phyloP scores from a whole-genome alignment of 495 filamentous ascomycete genomes.

The Letharia lupina region DNA sequence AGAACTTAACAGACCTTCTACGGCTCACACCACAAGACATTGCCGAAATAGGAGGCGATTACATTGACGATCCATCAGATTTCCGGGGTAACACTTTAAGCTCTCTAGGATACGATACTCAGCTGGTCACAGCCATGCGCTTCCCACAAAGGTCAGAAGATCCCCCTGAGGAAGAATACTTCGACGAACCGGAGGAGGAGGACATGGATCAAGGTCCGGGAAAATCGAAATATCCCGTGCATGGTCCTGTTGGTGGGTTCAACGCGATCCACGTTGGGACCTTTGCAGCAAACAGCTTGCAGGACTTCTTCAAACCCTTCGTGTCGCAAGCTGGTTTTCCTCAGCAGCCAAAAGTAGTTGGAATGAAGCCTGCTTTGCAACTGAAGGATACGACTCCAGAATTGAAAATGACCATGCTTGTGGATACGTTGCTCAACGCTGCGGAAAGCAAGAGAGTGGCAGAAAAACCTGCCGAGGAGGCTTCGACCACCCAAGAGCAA shows the following conservation, averaged over 20 bases:
- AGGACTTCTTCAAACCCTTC: constrained; percentile 15
- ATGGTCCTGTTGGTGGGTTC: constrained; percentile 5
- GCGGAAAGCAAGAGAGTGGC: constrained; percentile 25
- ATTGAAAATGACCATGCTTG: constrained; percentile 28
- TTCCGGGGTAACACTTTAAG: constrained; percentile 36
- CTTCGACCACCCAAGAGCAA: background rate
- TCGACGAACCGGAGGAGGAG: constrained; percentile 33
- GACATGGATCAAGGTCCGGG: constrained; percentile 17
- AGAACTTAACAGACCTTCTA: constrained; percentile 65
- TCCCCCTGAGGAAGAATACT: constrained; percentile 35
- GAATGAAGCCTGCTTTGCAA: constrained; percentile 6
- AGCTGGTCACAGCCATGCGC: constrained; percentile 25
- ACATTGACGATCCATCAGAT: constrained; percentile 53
- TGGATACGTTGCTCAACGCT: constrained; percentile 30
- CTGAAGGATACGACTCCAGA: constrained; percentile 27
- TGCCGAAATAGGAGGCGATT: constrained; percentile 65
- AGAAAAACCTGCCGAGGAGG: background rate
- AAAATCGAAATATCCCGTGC: background rate
- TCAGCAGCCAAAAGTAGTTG: background rate
- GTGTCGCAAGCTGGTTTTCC: constrained; percentile 1
- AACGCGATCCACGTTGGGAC: constrained; percentile 9
- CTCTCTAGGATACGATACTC: constrained; percentile 62
- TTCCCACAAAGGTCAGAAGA: constrained; percentile 28
- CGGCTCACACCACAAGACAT: constrained; percentile 71
- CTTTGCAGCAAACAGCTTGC: constrained; percentile 1